Evolutionary conservation across 2,329 filamentous ascomycete genomes (phyloP).

Genomic region (Fusarium avenaceum): DNA sequence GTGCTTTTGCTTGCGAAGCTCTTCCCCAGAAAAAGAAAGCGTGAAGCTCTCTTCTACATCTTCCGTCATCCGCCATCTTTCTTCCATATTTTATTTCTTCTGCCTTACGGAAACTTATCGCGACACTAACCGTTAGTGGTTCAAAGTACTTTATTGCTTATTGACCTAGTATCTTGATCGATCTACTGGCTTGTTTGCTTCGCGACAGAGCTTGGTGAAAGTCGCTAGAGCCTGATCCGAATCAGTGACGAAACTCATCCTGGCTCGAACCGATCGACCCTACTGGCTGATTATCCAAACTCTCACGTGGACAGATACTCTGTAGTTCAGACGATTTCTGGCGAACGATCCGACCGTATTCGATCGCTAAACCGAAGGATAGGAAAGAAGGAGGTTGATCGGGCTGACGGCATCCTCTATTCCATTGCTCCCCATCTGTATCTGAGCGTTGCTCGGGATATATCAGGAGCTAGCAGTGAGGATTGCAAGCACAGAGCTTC

Average conservation of each 20-base stretch:
- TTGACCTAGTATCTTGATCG: not conserved
- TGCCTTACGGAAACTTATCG: not conserved
- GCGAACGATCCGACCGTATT: conserved; percentile 27
- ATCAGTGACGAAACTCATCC: conserved; percentile 7
- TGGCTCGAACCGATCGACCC: conserved; percentile 9
- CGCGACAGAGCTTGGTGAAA: conserved; percentile 18
- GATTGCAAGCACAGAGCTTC: conserved; percentile 74
- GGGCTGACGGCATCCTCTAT: conserved; percentile 39
- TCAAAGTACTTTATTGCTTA: not conserved
- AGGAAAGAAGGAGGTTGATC: conserved; percentile 42
- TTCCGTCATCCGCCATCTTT: conserved; percentile 14
- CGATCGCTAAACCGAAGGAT: conserved; percentile 27
- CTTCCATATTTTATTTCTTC: not conserved
- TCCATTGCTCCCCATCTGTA: conserved; percentile 40
- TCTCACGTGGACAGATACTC: not conserved
- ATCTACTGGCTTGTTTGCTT: conserved; percentile 2
- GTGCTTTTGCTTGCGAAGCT: conserved; percentile 46
- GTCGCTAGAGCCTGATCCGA: conserved; percentile 21
- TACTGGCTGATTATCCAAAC: conserved; percentile 1
- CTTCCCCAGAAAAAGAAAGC: conserved; percentile 39
- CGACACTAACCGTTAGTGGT: not conserved
- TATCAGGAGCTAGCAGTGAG: conserved; percentile 41
- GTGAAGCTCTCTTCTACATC: conserved; percentile 33
- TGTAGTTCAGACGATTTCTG: conserved; percentile 8
- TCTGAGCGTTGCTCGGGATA: conserved; percentile 36